These are phyloP conservation scores for Botrytis fragariae DNA, from an alignment of 2,329 filamentous ascomycete genomes.

Conservation along the genomic window DNA sequence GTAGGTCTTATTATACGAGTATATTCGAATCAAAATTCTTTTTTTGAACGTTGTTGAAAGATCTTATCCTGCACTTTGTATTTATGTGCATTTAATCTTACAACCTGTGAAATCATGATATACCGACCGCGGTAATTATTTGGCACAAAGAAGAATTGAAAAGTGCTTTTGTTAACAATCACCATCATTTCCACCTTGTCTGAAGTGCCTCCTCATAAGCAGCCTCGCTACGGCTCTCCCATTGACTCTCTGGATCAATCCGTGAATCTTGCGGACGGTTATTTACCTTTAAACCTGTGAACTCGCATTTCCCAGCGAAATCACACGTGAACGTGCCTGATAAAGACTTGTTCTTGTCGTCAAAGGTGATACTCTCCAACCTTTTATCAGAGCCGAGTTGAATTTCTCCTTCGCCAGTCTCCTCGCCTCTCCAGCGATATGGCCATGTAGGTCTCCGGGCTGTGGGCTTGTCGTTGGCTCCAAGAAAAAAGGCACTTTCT, in stretches of 20 bases:
- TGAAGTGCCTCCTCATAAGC: constrained; percentile 22
- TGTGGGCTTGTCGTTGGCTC: constrained; percentile 25
- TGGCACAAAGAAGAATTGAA: background rate
- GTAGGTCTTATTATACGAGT: background rate
- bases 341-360: constrained; percentile 23
- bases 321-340: constrained; percentile 23
- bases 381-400: constrained; percentile 22
- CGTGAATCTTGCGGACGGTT: background rate
- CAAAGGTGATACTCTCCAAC: constrained; percentile 23
- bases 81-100: background rate
- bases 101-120: background rate
- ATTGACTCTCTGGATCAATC: constrained; percentile 24
- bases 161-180: background rate
- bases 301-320: constrained; percentile 21
- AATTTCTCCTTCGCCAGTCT: constrained; percentile 28
- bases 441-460: constrained; percentile 25
- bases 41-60: background rate
- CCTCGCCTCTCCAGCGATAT: constrained; percentile 28
- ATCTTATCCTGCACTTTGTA: background rate
- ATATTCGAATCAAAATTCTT: background rate
- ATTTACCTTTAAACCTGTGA: constrained; percentile 23
- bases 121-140: background rate
- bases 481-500: constrained; percentile 21
- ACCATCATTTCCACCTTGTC: constrained; percentile 20
- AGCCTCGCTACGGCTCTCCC: constrained; percentile 21